A percentile compares a stretch with the other conserved stretches of the same genome.
phyloP scores from a whole-genome alignment of 2,329 filamentous ascomycete species.

The Aspergillus sp. region DNA sequence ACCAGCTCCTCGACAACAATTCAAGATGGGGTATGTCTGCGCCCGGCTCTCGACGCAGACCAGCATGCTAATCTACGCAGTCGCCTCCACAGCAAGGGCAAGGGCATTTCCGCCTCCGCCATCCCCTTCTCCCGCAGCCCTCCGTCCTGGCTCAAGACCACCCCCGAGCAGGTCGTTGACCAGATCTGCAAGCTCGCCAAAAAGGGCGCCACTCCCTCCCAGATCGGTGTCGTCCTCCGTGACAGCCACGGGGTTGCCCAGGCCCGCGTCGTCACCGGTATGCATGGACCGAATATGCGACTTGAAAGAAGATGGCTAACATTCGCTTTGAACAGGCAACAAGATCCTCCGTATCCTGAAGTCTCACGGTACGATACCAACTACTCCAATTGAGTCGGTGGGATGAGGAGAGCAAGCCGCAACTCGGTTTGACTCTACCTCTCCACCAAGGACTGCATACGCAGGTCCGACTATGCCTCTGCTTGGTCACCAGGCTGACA shows the following conservation, averaged over 20 bases:
- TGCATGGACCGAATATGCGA: conserved; percentile 23
- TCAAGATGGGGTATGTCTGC: conserved; percentile 11
- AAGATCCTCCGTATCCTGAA: conserved; percentile 99
- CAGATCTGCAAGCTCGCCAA: conserved; percentile 98
- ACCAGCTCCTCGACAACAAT: conserved; percentile 11
- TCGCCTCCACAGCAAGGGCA: conserved; percentile 98
- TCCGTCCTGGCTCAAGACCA: conserved; percentile 97
- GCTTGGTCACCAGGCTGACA: conserved; percentile 80
- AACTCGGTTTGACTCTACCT: conserved; percentile 4
- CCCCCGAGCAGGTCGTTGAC: conserved; percentile 94
- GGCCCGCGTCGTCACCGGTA: conserved; percentile 96
- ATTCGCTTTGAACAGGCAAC: conserved; percentile 60
- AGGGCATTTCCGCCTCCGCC: conserved; percentile 94
- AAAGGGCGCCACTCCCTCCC: conserved; percentile 96
- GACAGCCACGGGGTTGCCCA: conserved; percentile 97
- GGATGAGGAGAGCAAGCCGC: conserved; percentile 12
- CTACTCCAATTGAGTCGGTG: conserved; percentile 11
- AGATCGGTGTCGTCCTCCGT: conserved; percentile 98
- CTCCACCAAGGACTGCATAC: conserved; percentile 15
- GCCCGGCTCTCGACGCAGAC: not conserved
- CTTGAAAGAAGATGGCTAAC: conserved; percentile 38
- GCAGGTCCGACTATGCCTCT: conserved; percentile 56
- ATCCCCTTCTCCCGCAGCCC: conserved; percentile 92
- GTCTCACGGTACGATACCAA: conserved; percentile 68
- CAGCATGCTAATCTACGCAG: conserved; percentile 23